Evolutionary conservation across 192 early-diverging fungal species (phyloP), one percentile per base, ranked within the genome.

Genomic region (Coemansia sp.): DNA sequence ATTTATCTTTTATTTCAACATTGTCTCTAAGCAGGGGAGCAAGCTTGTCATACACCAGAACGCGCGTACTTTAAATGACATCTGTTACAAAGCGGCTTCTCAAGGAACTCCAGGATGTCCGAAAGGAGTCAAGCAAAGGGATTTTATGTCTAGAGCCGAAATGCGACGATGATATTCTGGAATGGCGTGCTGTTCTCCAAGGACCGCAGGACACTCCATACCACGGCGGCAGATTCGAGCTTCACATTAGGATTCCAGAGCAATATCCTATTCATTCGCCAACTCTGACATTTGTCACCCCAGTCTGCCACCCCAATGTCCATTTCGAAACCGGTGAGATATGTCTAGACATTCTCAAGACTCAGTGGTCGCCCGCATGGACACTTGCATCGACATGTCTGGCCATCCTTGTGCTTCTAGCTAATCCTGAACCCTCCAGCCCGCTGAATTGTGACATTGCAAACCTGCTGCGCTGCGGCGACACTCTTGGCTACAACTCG

Each of bases 391-490:
- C 94, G 6, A 89, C 92, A 0, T 89, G 92, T 63, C 67, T 93
- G 40, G 96, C 95, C 40, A 90, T 99, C 32, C 87, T 86, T 23
- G 85, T 92, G 37, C 85, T 98, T 42, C 75, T 98, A n/a, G 87
- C 87, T 52, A 86, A 88, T 58, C 96, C 96, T 15, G 95, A 94
- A 74, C 92, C 94, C 19, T 88, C 89, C 69, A 92, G 91, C 64
- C 97, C 95, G 21, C 77, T 98, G 53, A 97, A 99, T 75, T 95
- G 93, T 75, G 96, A 98, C 81, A 94, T 93, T 53, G 97, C 96
- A 6, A 97, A 96, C 67, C 84, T 99, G 12, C 70, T 98, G 66
- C 84, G 95, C 61, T 93, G 91, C 61, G 92, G 94, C 47, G 97
- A 99, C 68, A 85, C 70, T 13, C 63, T 91, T 12, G 97, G 92